Base-by-base conservation (phyloP, 306 rosid species). In the Pyrus communis region DNA sequence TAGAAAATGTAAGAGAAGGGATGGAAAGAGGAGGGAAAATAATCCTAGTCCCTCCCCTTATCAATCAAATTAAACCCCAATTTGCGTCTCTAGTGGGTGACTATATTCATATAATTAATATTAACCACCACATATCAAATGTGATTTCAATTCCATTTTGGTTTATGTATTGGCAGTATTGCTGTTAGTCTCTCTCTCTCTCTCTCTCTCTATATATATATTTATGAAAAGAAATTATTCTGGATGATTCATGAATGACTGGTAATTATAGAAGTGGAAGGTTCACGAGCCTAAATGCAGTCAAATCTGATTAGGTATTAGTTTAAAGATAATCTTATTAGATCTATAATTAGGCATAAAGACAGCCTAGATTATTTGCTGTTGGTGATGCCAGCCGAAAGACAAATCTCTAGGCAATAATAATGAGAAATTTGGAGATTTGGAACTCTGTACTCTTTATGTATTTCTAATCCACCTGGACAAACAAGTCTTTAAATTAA, bases 311-410 rank as follows among this genome's bases (percentile, higher is more conserved):
- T 40, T 75, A 82, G 85, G 80, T 79, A 72, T 70, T 67, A 42
- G 64, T 54, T 54, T 70, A 54, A 64, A 65, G 65, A 60, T 69
- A 57, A 57, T 80, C 77, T 77, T 77, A 11, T 45, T 23, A 69
- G 82, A 57, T 78, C 80, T 77, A 78, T 74, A 74, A 76, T 82
- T 77, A 74, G 73, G 81, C 81, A 79, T 70, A 74, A 71, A 78
- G 90, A 77, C 84, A 77, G 51, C 60, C 75, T 69, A 76, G 73
- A 49, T 73, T 70, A 75, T 58, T 81, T 69, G 14, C 69, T 38
- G n/a, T 70, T 23, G 30, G 62, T 38, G 74, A 17, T 61, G 72
- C 77, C 78, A 75, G 77, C 81, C 52, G 28, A 66, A 75, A 74
- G 52, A 67, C 78, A 61, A 13, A 2, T 2, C 7, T 51, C 21